Evolutionary conservation across 1,139 yeast species (phyloP), one percentile per base, ranked within the genome.

Genomic region (Blastobotrys aristatus): DNA sequence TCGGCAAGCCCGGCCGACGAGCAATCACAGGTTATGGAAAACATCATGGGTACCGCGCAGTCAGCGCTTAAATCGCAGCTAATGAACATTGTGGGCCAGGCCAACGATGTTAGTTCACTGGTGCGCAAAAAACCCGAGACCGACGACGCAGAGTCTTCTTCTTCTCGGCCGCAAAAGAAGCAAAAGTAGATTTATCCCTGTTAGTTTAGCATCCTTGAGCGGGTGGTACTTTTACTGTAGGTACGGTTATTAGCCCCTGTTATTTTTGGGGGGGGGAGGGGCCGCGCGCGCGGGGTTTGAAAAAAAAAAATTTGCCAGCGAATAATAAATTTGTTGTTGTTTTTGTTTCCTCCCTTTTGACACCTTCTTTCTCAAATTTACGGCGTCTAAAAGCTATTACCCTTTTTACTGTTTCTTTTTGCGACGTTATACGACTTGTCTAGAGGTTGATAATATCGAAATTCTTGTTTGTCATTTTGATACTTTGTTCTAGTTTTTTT

Each of bases 1-100:
- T 27, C 40, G 7, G 29, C 42, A 6, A 40, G 31, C 2, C 37
- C 46, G 52, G 7, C 33, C n/a, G 81, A 81, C n/a, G 82, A 81
- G 58, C 81, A 83, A 62, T 67, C 75, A 53, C 76, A 76, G 42
- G 79, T 81, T 36, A 67, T 83, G 55, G 74, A 77, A 60, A 87
- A 87, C 0, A 71, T 84, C 17, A 64, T 82, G 49, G 90, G 89
- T 4, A 77, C 74, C 48, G 71, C 71, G 2, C 62, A 73, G 13
- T 44, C 38, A 30, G 17, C 46, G 46, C 44, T 53, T 41, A 51
- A 56, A 51, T 50, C 49, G 47, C 50, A 47, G 50, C 48, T 35
- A 36, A 49, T 32, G 43, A 44, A 33, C 20, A 50, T 54, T 20
- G 49, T 56, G 2, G 50, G 56, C 8, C 55, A 60, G 8, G 79